These are phyloP conservation scores for Akanthomyces lecanii DNA, from an alignment of 2,329 filamentous ascomycete species.

Conservation along the genomic window DNA sequence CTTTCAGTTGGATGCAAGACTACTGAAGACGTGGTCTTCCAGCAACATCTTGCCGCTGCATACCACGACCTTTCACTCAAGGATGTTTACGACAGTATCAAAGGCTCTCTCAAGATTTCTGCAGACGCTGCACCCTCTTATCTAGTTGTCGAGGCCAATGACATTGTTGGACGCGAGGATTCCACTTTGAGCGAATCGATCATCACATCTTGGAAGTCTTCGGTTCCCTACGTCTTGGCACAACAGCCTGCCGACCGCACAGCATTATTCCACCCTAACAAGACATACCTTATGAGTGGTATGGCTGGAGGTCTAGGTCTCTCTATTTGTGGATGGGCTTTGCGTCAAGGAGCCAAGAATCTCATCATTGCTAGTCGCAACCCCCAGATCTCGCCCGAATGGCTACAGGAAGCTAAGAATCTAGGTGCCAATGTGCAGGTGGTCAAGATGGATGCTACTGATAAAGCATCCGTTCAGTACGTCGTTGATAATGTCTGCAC, in stretches of 20 bases:
- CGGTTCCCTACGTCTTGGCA: too few relatives aligned
- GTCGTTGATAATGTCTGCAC: slow-evolving; percentile 22
- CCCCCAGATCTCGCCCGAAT: slow-evolving; percentile 24
- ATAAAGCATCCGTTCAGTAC: neutral
- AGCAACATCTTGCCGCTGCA: too few relatives aligned
- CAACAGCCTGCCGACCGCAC: neutral
- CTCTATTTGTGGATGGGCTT: slow-evolving; percentile 36
- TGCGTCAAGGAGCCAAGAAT: slow-evolving; percentile 29
- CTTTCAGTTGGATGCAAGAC: too few relatives aligned
- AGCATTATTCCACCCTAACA: neutral
- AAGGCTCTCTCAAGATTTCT: too few relatives aligned
- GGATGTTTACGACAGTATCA: too few relatives aligned
- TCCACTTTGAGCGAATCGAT: neutral
- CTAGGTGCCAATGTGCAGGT: slow-evolving; percentile 19
- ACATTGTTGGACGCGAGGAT: too few relatives aligned
- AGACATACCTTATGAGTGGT: slow-evolving; percentile 29
- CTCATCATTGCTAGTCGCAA: slow-evolving; percentile 35
- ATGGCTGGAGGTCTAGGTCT: slow-evolving; percentile 31
- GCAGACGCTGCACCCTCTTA: too few relatives aligned
- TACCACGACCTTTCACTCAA: too few relatives aligned
- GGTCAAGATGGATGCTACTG: too few relatives aligned
- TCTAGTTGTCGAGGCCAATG: too few relatives aligned
- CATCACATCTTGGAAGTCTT: neutral
- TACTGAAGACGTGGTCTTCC: too few relatives aligned
- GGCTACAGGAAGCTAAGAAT: slow-evolving; percentile 18